phyloP scores from a whole-genome alignment of 257 asterid species.

The Primulina tabacum region DNA sequence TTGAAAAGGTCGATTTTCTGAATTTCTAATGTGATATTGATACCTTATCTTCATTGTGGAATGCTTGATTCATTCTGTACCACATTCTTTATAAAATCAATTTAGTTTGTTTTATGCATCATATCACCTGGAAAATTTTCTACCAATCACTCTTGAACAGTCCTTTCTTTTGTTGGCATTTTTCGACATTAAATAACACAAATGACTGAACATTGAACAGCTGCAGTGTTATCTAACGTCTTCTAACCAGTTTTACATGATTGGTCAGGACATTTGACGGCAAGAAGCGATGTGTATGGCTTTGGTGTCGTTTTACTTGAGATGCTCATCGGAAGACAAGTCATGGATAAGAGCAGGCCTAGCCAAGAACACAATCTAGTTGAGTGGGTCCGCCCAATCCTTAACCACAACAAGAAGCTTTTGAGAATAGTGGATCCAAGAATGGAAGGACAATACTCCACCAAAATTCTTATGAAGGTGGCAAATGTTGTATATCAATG shows the following conservation, averaged over 20 bases:
- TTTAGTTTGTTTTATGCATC: not conserved
- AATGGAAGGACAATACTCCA: constrained; percentile 86
- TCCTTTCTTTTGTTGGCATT: not conserved
- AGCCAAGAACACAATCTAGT: constrained; percentile 90
- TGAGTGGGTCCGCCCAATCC: constrained; percentile 89
- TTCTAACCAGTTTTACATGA: not conserved
- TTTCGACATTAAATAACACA: not conserved
- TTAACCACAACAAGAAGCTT: constrained; percentile 71
- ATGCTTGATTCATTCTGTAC: not conserved
- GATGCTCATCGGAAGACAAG: constrained; percentile 86
- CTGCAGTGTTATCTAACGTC: not conserved
- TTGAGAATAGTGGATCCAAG: constrained; percentile 75
- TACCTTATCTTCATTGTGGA: not conserved
- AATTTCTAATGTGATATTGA: not conserved
- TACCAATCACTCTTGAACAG: not conserved
- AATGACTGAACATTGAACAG: not conserved
- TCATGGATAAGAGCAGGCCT: constrained; percentile 92
- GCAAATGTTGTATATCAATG: constrained; percentile 84
- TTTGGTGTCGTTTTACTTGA: constrained; percentile 92
- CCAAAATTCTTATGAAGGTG: constrained; percentile 58
- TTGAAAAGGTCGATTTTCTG: not conserved
- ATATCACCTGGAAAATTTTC: too few species aligned
- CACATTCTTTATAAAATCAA: not conserved
- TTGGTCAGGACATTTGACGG: constrained; percentile 70
- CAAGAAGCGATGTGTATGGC: constrained; percentile 87